A percentile compares a stretch with the other conserved stretches of the same genome.
Evolutionary conservation across 179 eudicot species (phyloP).

Genomic region (Actinidia arguta): DNA sequence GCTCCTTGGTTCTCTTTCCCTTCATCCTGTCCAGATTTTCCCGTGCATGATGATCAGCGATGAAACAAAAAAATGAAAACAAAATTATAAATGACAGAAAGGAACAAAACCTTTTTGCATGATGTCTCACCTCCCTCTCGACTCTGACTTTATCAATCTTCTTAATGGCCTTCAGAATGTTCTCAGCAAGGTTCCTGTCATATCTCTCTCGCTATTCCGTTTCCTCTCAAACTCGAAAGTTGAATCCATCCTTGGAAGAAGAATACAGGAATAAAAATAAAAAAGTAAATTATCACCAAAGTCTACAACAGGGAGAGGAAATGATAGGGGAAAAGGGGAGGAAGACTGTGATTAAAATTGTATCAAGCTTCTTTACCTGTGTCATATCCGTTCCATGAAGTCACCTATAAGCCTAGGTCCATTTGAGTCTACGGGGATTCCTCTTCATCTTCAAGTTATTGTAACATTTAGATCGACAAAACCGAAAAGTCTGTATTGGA

Average conservation of each 20-base stretch:
- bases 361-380: constrained; percentile 51
- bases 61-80: neutral
- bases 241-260: constrained; percentile 63
- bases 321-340: neutral
- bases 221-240: constrained; percentile 98
- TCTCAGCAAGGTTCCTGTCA: constrained; percentile 70
- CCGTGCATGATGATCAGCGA: neutral
- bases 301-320: neutral
- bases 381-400: constrained; percentile 98
- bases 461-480: constrained; percentile 97
- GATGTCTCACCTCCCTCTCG: constrained; percentile 53
- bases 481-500: constrained; percentile 73
- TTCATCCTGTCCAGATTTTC: constrained; percentile 55
- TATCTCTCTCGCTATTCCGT: constrained; percentile 96
- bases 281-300: neutral
- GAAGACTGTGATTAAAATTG: neutral
- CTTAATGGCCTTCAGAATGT: constrained; percentile 78
- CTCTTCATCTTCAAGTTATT: constrained; percentile 99
- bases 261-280: neutral
- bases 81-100: neutral
- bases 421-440: constrained; percentile 93
- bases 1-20: constrained; percentile 42
- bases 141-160: constrained; percentile 64
- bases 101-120: constrained; percentile 50
- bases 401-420: constrained; percentile 94